These are phyloP conservation scores for Exserohilum rostratum DNA, from an alignment of 2,329 filamentous ascomycete species.

Conservation along the genomic window DNA sequence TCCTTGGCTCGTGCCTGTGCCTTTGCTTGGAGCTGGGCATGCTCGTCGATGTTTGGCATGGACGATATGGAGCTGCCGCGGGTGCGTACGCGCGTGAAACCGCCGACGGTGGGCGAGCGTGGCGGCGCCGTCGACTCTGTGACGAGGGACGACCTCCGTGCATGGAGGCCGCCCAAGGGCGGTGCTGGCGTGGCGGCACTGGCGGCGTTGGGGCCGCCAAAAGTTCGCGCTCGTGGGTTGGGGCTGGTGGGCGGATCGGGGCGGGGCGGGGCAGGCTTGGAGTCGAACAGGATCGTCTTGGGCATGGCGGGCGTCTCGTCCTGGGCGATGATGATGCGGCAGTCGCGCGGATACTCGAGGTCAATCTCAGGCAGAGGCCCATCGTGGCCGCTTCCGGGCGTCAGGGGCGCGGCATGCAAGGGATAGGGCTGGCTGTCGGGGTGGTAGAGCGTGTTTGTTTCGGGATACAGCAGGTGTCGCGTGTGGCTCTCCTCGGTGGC, in stretches of 20 bases:
- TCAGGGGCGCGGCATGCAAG: constrained; percentile 37
- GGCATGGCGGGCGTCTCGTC: constrained; percentile 46
- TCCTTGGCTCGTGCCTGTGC: constrained; percentile 58
- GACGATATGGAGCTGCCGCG: constrained; percentile 49
- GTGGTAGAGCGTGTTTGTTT: constrained; percentile 43
- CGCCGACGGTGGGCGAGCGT: constrained; percentile 43
- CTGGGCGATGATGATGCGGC: constrained; percentile 53
- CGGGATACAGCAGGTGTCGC: constrained; percentile 50
- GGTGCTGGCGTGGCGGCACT: constrained; percentile 30
- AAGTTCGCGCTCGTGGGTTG: constrained; percentile 30
- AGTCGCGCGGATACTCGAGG: constrained; percentile 50
- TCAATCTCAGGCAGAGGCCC: constrained; percentile 50
- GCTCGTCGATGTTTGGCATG: constrained; percentile 52
- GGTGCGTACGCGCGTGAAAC: constrained; percentile 46
- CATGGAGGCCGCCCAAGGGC: constrained; percentile 40
- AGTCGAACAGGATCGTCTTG: constrained; percentile 51
- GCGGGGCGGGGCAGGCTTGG: constrained; percentile 45
- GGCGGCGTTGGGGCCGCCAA: constrained; percentile 23
- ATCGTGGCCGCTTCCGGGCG: constrained; percentile 42
- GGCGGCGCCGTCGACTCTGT: constrained; percentile 39
- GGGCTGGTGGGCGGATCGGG: constrained; percentile 37
- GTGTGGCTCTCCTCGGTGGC: constrained; percentile 51
- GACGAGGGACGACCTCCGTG: constrained; percentile 44
- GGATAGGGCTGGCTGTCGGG: constrained; percentile 47
- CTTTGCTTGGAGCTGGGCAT: constrained; percentile 41